A percentile compares a stretch with the other conserved stretches of the same genome.
These are phyloP conservation scores for Calonectria fujianensis DNA, from an alignment of 2,329 filamentous ascomycete genomes.

Conservation along the genomic window DNA sequence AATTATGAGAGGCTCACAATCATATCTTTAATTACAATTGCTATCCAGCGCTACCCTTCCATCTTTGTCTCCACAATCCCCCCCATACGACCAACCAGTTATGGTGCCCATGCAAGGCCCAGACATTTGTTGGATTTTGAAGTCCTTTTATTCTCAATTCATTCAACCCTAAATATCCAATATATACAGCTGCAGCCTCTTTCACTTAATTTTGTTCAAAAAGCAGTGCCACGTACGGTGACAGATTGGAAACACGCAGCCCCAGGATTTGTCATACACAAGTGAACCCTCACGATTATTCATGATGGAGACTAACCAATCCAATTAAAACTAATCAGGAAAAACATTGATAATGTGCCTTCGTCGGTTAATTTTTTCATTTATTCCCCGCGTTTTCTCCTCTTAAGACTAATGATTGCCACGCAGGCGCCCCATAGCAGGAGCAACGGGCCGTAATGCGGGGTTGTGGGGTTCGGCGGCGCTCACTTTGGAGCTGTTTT, in stretches of 20 bases:
- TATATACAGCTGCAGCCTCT: conserved; percentile 75
- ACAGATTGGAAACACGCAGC: conserved; percentile 85
- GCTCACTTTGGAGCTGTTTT: background rate
- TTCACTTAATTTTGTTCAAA: conserved; percentile 78
- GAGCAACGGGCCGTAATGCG: background rate
- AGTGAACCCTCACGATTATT: conserved; percentile 72
- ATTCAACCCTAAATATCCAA: conserved; percentile 76
- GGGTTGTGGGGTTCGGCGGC: conserved; percentile 12
- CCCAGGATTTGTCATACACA: conserved; percentile 85
- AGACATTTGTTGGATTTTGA: conserved; percentile 83
- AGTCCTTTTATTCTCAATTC: conserved; percentile 77
- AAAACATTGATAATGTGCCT: background rate
- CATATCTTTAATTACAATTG: conserved; percentile 34
- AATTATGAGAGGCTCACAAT: conserved; percentile 39
- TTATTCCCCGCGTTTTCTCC: background rate
- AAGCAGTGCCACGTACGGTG: conserved; percentile 83
- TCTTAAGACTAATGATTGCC: background rate
- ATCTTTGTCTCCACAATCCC: conserved; percentile 61
- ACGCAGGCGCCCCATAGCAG: background rate
- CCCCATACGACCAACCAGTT: conserved; percentile 77
- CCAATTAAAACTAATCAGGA: background rate
- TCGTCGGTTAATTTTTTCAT: background rate
- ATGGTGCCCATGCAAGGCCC: conserved; percentile 83
- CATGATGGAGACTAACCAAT: background rate
- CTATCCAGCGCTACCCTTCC: conserved; percentile 11